These are phyloP conservation scores for Penicillium steckii DNA, from an alignment of 495 filamentous ascomycete species.

Conservation along the genomic window DNA sequence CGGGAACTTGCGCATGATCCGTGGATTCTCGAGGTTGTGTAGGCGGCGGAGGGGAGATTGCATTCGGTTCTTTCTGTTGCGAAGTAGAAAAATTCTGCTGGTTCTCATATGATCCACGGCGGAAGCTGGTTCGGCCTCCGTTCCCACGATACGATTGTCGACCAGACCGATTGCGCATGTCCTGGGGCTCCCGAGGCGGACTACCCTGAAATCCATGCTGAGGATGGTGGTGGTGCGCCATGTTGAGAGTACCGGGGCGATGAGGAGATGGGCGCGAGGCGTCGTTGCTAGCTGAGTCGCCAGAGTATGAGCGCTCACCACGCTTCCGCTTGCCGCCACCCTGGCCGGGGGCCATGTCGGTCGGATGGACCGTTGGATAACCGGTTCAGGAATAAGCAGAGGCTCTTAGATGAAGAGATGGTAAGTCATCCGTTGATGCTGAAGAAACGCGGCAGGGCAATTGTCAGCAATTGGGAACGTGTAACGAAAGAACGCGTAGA, in stretches of 20 bases:
- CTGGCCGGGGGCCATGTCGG: constrained; percentile 51
- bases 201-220: constrained; percentile 30
- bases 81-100: constrained; percentile 31
- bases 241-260: constrained; percentile 57
- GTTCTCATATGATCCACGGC: constrained; percentile 29
- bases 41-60: constrained; percentile 40
- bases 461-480: constrained; percentile 15
- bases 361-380: constrained; percentile 16
- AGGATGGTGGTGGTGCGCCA: constrained; percentile 53
- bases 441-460: background rate
- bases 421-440: constrained; percentile 39
- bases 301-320: constrained; percentile 51
- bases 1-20: constrained; percentile 26
- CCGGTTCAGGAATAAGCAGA: constrained; percentile 30
- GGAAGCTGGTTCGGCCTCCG: constrained; percentile 31
- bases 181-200: constrained; percentile 40
- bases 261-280: constrained; percentile 61
- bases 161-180: constrained; percentile 44
- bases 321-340: constrained; percentile 59
- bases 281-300: constrained; percentile 49
- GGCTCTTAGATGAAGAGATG: constrained; percentile 30
- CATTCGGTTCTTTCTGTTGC: constrained; percentile 29
- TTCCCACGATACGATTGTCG: constrained; percentile 44
- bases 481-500: background rate
- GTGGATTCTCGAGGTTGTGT: constrained; percentile 26